A percentile compares a stretch with the other conserved stretches of the same genome.
These are phyloP conservation scores for Clitoria ternatea DNA, from an alignment of 306 rosid species.

Conservation along the genomic window DNA sequence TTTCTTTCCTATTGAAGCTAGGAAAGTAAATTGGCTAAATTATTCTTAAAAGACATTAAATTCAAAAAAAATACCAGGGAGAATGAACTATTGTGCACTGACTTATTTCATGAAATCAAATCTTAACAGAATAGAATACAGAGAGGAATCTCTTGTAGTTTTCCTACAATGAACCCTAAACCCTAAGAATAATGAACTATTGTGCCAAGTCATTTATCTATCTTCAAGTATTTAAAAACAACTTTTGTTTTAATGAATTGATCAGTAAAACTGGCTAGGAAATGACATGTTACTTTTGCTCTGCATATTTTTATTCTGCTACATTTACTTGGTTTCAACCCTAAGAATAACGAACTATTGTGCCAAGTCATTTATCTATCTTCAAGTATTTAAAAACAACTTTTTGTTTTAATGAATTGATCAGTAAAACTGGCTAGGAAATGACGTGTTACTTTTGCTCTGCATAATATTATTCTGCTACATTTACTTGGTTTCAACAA, in stretches of 20 bases:
- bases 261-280: not conserved
- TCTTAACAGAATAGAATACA: not conserved
- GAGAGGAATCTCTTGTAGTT: not conserved
- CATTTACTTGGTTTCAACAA: not conserved
- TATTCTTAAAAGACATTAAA: not conserved
- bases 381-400: too few species aligned
- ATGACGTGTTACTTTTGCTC: not conserved
- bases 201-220: not conserved
- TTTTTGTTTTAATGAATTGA: too few species aligned
- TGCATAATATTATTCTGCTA: not conserved
- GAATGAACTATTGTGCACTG: not conserved
- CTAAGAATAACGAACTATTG: too few species aligned
- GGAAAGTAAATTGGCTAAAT: not conserved
- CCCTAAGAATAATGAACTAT: too few species aligned
- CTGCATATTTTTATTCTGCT: not conserved
- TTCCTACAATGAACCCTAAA: too few species aligned
- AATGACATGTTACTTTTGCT: not conserved
- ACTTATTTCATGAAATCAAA: not conserved
- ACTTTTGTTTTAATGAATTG: not conserved
- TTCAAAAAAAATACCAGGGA: not conserved
- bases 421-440: not conserved
- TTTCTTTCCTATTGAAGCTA: not conserved
- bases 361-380: too few species aligned
- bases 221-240: conserved; percentile 3
- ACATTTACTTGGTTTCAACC: conserved; percentile 1